phyloP scores from a whole-genome alignment of 768 basidiomycete genomes.

The Fomitopsis pulvina region DNA sequence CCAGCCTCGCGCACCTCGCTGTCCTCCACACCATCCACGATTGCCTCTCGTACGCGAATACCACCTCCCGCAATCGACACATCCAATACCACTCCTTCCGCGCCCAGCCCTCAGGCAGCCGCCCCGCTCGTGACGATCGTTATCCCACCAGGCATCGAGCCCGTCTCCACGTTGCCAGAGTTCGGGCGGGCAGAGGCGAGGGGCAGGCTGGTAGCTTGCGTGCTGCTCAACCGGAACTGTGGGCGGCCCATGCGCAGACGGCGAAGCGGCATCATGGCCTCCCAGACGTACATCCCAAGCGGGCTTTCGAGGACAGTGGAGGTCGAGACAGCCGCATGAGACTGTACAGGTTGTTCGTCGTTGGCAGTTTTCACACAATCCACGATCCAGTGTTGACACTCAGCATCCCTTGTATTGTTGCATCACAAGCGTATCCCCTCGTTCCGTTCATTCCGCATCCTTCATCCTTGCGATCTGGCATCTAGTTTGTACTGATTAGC shows the following conservation, averaged over 20 bases:
- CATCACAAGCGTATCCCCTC: no score
- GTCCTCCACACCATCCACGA: slow-evolving; percentile 1
- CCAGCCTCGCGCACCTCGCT: not conserved
- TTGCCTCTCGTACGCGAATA: slow-evolving; percentile 8
- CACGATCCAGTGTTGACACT: slow-evolving; percentile 15
- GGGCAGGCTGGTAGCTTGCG: slow-evolving; percentile 49
- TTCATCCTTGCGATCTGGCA: no score
- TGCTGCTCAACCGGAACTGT: slow-evolving; percentile 48
- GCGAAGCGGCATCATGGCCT: slow-evolving; percentile 20
- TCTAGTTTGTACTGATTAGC: no score
- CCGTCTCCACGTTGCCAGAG: not conserved
- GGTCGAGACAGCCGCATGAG: slow-evolving; percentile 24
- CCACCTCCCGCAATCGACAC: slow-evolving; percentile 2
- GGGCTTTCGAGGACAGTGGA: slow-evolving; percentile 45
- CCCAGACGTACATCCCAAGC: slow-evolving; percentile 43
- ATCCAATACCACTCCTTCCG: not conserved
- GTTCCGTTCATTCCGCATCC: no score
- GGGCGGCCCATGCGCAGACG: slow-evolving; percentile 48
- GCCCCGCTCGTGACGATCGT: not conserved
- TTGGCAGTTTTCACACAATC: slow-evolving; percentile 16
- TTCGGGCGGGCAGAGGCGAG: slow-evolving; percentile 18
- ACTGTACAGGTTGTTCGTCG: slow-evolving; percentile 4
- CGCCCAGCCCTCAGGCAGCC: not conserved
- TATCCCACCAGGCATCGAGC: slow-evolving; percentile 4
- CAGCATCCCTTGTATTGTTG: not conserved